A percentile compares a stretch with the other conserved stretches of the same genome.
Evolutionary conservation across 2,329 filamentous ascomycete species (phyloP).

Genomic region (Tolypocladium sp.): DNA sequence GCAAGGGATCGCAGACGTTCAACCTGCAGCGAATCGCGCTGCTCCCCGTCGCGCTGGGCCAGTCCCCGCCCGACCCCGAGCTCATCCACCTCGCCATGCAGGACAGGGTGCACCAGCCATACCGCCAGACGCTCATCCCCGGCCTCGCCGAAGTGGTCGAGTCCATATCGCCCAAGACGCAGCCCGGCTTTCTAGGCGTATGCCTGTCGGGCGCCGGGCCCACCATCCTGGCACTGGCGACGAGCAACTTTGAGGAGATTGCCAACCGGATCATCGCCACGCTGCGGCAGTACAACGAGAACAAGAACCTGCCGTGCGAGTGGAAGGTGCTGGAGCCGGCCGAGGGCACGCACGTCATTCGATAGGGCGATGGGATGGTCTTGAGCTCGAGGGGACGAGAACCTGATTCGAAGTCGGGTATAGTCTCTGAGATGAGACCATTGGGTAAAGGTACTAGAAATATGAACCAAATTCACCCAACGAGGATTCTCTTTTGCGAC

Average conservation of each 20-base stretch:
- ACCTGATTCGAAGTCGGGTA: neutral
- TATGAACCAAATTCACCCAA: neutral
- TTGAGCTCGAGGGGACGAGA: neutral
- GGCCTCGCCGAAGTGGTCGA: slow-evolving; percentile 84
- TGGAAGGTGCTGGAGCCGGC: slow-evolving; percentile 89
- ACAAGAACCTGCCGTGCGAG: slow-evolving; percentile 64
- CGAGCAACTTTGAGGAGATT: slow-evolving; percentile 80
- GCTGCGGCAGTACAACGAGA: slow-evolving; percentile 51
- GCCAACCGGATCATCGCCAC: slow-evolving; percentile 67
- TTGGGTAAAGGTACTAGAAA: neutral
- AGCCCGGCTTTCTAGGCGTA: slow-evolving; percentile 84
- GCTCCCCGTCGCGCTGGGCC: slow-evolving; percentile 78
- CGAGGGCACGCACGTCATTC: slow-evolving; percentile 50
- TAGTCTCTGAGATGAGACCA: neutral
- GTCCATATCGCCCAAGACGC: slow-evolving; percentile 79
- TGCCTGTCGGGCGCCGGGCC: slow-evolving; percentile 92
- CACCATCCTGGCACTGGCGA: slow-evolving; percentile 88
- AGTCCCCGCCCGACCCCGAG: slow-evolving; percentile 82
- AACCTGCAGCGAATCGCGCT: slow-evolving; percentile 92
- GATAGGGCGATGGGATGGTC: slow-evolving; percentile 9
- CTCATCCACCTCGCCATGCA: slow-evolving; percentile 98
- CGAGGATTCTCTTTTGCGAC: too few species aligned
- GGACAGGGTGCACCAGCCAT: slow-evolving; percentile 95
- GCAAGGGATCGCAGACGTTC: slow-evolving; percentile 49
- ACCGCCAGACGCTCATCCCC: slow-evolving; percentile 84